Percentiles rank a stretch among this genome's conserved stretches.
These are phyloP conservation scores for Aphanomyces invadans DNA, from an alignment of 352 stramenopile genomes.

Conservation along the genomic window DNA sequence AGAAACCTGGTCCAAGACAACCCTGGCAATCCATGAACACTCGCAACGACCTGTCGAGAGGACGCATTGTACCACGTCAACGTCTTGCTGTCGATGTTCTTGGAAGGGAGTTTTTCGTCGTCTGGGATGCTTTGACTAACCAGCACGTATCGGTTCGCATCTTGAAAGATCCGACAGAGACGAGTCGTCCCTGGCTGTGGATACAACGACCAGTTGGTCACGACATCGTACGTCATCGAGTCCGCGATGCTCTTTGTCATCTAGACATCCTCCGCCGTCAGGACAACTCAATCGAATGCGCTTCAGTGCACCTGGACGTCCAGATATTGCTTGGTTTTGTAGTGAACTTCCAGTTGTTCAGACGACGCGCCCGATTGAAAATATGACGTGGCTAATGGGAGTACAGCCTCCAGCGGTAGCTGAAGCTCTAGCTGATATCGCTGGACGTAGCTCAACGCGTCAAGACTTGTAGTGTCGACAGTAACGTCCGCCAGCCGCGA, in stretches of 20 bases:
- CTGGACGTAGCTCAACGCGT: not conserved
- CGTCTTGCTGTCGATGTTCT: not conserved
- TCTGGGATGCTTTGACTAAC: not conserved
- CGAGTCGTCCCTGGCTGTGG: not conserved
- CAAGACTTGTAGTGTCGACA: not conserved
- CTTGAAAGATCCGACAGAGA: constrained; percentile 2
- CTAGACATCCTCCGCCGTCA: too few species aligned
- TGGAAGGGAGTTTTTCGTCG: not conserved
- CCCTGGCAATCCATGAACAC: not conserved
- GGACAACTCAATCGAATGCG: too few species aligned
- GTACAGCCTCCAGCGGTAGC: not conserved
- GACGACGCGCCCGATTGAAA: not conserved
- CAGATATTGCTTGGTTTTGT: constrained; percentile 6
- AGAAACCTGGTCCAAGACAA: not conserved
- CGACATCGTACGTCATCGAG: constrained; percentile 8
- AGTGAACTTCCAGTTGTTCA: constrained; percentile 6
- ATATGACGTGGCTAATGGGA: not conserved
- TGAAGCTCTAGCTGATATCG: not conserved
- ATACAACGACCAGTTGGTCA: not conserved
- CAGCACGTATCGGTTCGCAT: not conserved
- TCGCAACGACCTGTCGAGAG: too few species aligned
- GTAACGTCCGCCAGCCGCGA: not conserved
- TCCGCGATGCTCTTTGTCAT: not conserved
- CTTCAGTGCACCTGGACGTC: constrained; percentile 8
- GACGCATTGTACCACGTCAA: constrained; percentile 7